Evolutionary conservation across 2,329 filamentous ascomycete genomes (phyloP), one percentile per base, ranked within the genome.

Genomic region (Ascosphaera acerosa): DNA sequence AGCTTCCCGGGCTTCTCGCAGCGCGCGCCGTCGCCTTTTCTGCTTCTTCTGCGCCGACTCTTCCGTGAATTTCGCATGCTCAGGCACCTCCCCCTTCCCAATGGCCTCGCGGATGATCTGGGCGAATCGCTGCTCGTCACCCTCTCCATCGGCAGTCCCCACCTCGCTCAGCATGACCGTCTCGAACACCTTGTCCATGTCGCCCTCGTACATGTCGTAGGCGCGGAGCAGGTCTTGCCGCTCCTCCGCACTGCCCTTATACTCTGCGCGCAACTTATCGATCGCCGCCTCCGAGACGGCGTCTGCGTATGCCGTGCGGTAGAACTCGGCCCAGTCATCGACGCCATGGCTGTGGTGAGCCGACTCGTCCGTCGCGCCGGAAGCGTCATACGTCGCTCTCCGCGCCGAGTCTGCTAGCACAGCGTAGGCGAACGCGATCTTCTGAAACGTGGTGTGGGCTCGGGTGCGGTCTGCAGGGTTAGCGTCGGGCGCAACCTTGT

Each of bases 361-460:
- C 6, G 70, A 72, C 46, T 92, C 82, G 7, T 76, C 69, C 0
- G 82, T 94, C 34, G 75, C 87, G 33, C 87, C 87, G 0, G 84
- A 94, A 32, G 65, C 61, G 47, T 97, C 84, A 57, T 91, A 97
- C 35, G 78, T 76, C 42, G 70, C 70, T 41, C 87, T 76, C 32
- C 87, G 70, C 14, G 62, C 61, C 15, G 74, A 62, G 42, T 92
- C 78, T 18, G 78, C 91, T 20, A 97, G 75, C 31, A 97, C 67
- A 19, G 81, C 84, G 47, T 94, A 91, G 32, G 87, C 84, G 44
- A 92, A 84, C 15, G 84, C 84, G 41, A 97, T 70, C 41, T 75
- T 62, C 52, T 97, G 87, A 50, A 97, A 97, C 33, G 66, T 73
- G 36, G 62, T 60, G 42, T 91, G 73, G 2, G 87, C 84, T n/a